phyloP scores from a whole-genome alignment of 1,284 basidiomycete genomes.

The Ceratobasidium sp. region DNA sequence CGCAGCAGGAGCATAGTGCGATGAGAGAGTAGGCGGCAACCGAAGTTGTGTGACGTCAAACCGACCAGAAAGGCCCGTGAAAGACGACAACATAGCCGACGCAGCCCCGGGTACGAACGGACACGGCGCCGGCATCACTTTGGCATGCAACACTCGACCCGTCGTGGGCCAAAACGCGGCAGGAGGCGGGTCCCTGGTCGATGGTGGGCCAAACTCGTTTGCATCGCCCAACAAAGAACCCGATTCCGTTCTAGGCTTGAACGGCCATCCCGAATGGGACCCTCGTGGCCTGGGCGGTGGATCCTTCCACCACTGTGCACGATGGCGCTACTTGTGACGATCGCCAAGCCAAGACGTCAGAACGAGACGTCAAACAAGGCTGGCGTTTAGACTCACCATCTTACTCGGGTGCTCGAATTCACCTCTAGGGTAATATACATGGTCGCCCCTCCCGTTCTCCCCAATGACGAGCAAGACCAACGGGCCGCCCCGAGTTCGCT shows the following conservation, averaged over 20 bases:
- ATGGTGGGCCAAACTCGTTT: constrained; percentile 18
- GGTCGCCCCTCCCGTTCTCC: constrained; percentile 43
- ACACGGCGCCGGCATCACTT: constrained; percentile 33
- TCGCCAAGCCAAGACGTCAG: not conserved
- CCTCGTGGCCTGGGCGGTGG: constrained; percentile 1
- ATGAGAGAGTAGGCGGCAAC: constrained; percentile 7
- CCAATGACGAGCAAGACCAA: constrained; percentile 44
- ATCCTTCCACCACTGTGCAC: constrained; percentile 10
- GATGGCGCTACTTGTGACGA: constrained; percentile 24
- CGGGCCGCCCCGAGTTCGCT: constrained; percentile 40
- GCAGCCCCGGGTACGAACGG: constrained; percentile 24
- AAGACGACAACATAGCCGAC: constrained; percentile 17
- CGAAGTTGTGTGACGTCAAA: constrained; percentile 20
- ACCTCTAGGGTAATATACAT: constrained; percentile 43
- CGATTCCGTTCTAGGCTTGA: constrained; percentile 1
- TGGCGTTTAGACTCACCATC: constrained; percentile 9
- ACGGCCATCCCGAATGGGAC: constrained; percentile 14
- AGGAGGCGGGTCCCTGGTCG: not conserved
- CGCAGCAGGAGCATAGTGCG: constrained; percentile 6
- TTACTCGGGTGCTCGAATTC: constrained; percentile 31
- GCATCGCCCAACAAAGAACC: not conserved
- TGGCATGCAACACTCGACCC: constrained; percentile 22
- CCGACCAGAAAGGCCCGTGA: constrained; percentile 25
- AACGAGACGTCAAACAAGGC: not conserved
- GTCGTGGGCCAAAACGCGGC: constrained; percentile 32